Evolutionary conservation across 1,139 yeast species (phyloP).

Genomic region (Cylindricascospora bacillispora): DNA sequence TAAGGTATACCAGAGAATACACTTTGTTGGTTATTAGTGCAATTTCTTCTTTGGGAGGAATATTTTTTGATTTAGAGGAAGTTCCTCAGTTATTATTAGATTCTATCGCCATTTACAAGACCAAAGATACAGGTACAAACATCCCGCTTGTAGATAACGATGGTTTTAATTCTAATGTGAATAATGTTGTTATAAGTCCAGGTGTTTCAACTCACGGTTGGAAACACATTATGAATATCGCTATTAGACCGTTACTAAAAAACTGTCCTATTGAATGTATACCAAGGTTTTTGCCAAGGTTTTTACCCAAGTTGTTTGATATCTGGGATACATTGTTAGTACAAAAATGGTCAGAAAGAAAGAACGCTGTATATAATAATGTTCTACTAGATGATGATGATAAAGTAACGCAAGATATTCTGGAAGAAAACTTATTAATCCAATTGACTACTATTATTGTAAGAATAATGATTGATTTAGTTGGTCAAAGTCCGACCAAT

Average conservation of each 20-base stretch:
- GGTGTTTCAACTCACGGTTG: conserved; percentile 93
- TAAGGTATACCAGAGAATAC: conserved; percentile 90
- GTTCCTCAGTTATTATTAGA: conserved; percentile 66
- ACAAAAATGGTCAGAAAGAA: conserved; percentile 63
- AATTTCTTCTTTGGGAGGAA: conserved; percentile 78
- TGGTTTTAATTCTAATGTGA: too few relatives aligned
- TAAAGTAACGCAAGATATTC: conserved; percentile 90
- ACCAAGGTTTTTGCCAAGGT: conserved; percentile 56
- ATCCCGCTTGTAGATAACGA: too few relatives aligned
- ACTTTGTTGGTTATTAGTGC: conserved; percentile 86
- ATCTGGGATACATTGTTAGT: conserved; percentile 63
- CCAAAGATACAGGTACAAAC: conserved; percentile 71
- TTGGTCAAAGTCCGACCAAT: conserved; percentile 46
- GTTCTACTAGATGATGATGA: conserved; percentile 43
- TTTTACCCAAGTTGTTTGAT: conserved; percentile 61
- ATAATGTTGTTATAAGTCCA: conserved; percentile 32
- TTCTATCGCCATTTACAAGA: conserved; percentile 27
- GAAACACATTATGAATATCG: conserved; percentile 90
- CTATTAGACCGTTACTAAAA: conserved; percentile 73
- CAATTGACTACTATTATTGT: conserved; percentile 93
- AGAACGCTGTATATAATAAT: conserved; percentile 41
- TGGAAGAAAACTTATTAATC: conserved; percentile 89
- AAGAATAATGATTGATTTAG: conserved; percentile 73
- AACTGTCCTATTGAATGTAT: conserved; percentile 72
- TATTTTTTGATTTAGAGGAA: conserved; percentile 75